Evolutionary conservation across 2,329 filamentous ascomycete species (phyloP), one percentile per base, ranked within the genome.

Genomic region (Chaetomiaceae sp.): DNA sequence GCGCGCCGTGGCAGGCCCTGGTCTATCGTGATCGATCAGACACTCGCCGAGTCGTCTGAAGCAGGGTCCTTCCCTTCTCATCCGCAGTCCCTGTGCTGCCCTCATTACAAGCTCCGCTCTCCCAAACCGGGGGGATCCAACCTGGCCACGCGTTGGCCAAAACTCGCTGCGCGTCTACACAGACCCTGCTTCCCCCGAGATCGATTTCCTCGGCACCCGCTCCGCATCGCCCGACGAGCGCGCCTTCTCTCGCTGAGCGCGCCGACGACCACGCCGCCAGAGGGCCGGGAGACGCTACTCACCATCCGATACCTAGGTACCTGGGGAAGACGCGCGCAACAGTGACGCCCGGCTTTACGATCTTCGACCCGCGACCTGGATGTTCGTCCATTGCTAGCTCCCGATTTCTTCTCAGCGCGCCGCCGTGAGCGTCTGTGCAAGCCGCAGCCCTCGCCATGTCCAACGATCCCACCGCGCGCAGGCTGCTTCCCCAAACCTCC

Each of bases 401-500:
- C 34, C 18, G 22, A 11, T 34, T 24, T 34, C 19, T 43, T 29
- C 38, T 45, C 47, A 46, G 43, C 49, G 45, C 49, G 40, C 42
- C 47, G 45, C 42, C 35, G 34, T 47, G 44, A 55, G 50, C 50
- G 45, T 48, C 48, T 30, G 50, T 50, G 51, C 56, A 50, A 53
- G 48, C 19, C 38, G 24, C 45, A 24, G 36, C 83, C 22, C 36
- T 42, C 51, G 51, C 18, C 38, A 84, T 85, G 81, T 76, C 80
- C 58, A 75, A 75, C 67, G 81, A 86, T 64, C 73, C 75, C 51
- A 70, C 74, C 47, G 73, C 74, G 57, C 74, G 81, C 60, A 77
- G 75, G 62, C 71, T 84, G 55, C 67, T 85, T 62, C 81, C 81
- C 29, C 83, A 86, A 62, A 82, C 73, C 62, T 73, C 76, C 37